Evolutionary conservation across 176 grass and related monocot genomes (phyloP), one percentile per base, ranked within the genome.

Genomic region (Alloteropsis semialata): DNA sequence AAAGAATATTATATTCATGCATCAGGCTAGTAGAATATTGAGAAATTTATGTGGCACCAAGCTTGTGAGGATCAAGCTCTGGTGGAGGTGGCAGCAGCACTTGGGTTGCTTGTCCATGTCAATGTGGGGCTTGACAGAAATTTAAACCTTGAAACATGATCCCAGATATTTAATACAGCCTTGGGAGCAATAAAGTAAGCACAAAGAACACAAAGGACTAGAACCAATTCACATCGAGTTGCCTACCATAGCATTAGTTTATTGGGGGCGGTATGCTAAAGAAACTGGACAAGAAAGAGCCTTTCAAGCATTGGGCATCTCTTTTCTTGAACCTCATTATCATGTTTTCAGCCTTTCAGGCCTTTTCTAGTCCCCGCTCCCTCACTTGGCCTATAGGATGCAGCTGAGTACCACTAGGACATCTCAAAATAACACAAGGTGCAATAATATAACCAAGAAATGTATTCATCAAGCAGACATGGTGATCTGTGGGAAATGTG

Each of bases 291-390:
- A 87, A 61, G 50, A 79, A 90, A 90, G 88, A 68, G 69, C 53
- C 74, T 84, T 87, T 79, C 79, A 74, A 61, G 75, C 81, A 62
- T 84, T 75, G 75, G 68, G 74, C 50, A 90, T 86, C 78, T 82
- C 68, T 87, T 83, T 86, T 86, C 78, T 74, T 79, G 64, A 39
- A 67, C 74, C 74, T 83, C 74, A 83, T 87, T 83, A 83, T 87
- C 72, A 86, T 90, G 78, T 65, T 41, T 82, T 89, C 78, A 76
- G 77, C 82, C 76, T 89, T 80, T 60, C 37, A 53, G 38, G 38
- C 19, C 54, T 85, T 86, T 78, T 90, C 6, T n/a, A 42, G 67
- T 58, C 66, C 59, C 11, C 79, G 49, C 43, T 61, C 5, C 46
- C 60, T 77, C 10, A n/a, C 28, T 77, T 63, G 17, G 38, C 65